These are phyloP conservation scores for Aspergillus funiculosus DNA, from an alignment of 495 filamentous ascomycete genomes.

Conservation along the genomic window DNA sequence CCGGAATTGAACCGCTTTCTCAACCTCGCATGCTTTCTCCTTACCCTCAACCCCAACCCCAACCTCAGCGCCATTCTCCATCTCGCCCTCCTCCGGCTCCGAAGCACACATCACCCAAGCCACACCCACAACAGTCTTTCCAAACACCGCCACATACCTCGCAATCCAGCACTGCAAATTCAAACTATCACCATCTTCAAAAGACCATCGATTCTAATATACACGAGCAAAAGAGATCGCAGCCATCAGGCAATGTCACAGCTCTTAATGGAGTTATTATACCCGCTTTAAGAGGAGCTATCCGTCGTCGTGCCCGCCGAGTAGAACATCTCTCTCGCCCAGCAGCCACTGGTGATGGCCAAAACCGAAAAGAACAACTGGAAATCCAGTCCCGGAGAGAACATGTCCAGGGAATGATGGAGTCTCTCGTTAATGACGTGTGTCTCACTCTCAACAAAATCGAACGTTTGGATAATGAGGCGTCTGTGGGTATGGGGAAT, in stretches of 20 bases:
- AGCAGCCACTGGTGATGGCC: constrained; percentile 1
- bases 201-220: constrained; percentile 5
- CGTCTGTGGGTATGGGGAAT: constrained; percentile 85
- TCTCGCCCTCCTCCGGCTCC: constrained; percentile 22
- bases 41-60: constrained; percentile 24
- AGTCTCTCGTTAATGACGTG: constrained; percentile 68
- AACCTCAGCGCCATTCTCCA: constrained; percentile 14
- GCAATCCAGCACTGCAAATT: constrained; percentile 3
- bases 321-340: constrained; percentile 21
- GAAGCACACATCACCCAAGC: constrained; percentile 17
- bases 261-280: constrained; percentile 80
- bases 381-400: constrained; percentile 46
- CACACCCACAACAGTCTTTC: constrained; percentile 10
- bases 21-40: constrained; percentile 31
- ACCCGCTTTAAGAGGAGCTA: constrained; percentile 82
- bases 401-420: constrained; percentile 74
- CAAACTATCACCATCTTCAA: not conserved
- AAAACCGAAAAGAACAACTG: constrained; percentile 9
- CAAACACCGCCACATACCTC: not conserved
- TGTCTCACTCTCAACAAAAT: constrained; percentile 76
- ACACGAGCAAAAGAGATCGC: constrained; percentile 15
- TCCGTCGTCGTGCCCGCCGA: constrained; percentile 60
- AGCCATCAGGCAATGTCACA: constrained; percentile 35
- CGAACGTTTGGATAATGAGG: constrained; percentile 74
- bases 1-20: constrained; percentile 9